Evolutionary conservation across 2,329 filamentous ascomycete genomes (phyloP), one percentile per base, ranked within the genome.

Genomic region (Ophiocordyceps camponoti-leonardi): DNA sequence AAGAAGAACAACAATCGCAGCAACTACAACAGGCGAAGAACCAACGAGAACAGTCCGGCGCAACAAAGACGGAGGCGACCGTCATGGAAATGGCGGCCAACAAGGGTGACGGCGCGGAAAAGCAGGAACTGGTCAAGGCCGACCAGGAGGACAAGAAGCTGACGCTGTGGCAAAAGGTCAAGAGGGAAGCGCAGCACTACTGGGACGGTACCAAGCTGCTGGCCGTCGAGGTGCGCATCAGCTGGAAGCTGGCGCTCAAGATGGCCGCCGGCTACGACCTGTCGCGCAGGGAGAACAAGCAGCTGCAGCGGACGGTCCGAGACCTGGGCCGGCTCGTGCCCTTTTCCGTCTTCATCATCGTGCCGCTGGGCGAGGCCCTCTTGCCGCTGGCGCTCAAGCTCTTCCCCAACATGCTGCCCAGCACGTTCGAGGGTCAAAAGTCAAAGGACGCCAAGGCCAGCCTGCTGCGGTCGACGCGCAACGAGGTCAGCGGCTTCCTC

Each of bases 221-320:
- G 53, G 88, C 82, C 20, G 84, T 86, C 2, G 92, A 98, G 66
- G 80, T 96, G 59, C 86, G 72, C 64, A 98, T 98, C 61, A 96
- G 90, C 62, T 86, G 83, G 49, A 82, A 82, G 50, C 68, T 98
- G 52, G 92, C 88, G 6, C 64, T 95, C 62, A 96, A 95, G 71
- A 98, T 98, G 92, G 87, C 88, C 14, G 88, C 86, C 48, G 92
- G 92, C 8, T 98, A 98, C 66, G 92, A 98, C 65, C 77, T 98
- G 51, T 95, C 85, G 48, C 80, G 92, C 51, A 79, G 92, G 67
- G 92, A 98, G 68, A 79, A 92, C 66, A 78, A 88, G 58, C 92
- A 96, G 74, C 72, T 98, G 47, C 81, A 85, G 68, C 78, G 92
- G 58, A 98, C 92, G 12, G 86, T 95, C 16, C 86, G 93, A 64